Evolutionary conservation across 345 rosid species (phyloP).

Genomic region (Anacardium occidentale): DNA sequence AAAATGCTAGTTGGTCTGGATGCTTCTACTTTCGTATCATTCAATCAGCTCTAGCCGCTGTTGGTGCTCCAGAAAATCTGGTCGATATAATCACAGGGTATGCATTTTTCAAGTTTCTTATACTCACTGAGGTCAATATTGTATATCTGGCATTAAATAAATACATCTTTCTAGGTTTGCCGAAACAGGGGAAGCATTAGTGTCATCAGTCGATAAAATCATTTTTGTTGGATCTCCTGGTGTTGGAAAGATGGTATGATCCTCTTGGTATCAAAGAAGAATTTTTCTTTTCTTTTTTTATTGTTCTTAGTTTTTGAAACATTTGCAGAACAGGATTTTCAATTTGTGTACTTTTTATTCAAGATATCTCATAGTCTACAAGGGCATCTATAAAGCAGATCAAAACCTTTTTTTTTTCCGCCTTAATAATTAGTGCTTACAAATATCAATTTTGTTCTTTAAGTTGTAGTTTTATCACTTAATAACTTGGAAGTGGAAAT

Average conservation of each 20-base stretch:
- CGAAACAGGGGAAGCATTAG: constrained; percentile 96
- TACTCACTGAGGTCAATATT: constrained; percentile 3
- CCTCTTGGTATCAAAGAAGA: constrained; percentile 7
- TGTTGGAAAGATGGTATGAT: constrained; percentile 89
- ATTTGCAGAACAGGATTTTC: constrained; percentile 7
- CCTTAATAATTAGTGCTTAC: neutral
- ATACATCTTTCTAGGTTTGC: constrained; percentile 55
- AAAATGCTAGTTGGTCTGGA: constrained; percentile 96
- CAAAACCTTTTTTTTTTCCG: neutral
- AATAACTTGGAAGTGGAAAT: neutral
- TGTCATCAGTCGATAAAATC: constrained; percentile 86
- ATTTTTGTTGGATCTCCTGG: constrained; percentile 97
- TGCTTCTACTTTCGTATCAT: constrained; percentile 88
- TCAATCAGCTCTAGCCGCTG: constrained; percentile 96
- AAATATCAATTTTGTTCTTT: neutral
- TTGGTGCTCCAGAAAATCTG: constrained; percentile 93
- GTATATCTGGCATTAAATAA: constrained; percentile 16
- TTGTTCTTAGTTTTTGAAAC: neutral
- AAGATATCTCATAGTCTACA: neutral
- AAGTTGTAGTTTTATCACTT: neutral
- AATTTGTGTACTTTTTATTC: constrained; percentile 11
- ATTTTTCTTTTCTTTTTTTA: neutral
- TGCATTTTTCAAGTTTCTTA: constrained; percentile 21
- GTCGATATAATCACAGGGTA: constrained; percentile 96
- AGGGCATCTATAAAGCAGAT: neutral